Conservation (phyloP, 2,329 filamentous ascomycete genomes). For the Exserohilum turcica region DNA sequence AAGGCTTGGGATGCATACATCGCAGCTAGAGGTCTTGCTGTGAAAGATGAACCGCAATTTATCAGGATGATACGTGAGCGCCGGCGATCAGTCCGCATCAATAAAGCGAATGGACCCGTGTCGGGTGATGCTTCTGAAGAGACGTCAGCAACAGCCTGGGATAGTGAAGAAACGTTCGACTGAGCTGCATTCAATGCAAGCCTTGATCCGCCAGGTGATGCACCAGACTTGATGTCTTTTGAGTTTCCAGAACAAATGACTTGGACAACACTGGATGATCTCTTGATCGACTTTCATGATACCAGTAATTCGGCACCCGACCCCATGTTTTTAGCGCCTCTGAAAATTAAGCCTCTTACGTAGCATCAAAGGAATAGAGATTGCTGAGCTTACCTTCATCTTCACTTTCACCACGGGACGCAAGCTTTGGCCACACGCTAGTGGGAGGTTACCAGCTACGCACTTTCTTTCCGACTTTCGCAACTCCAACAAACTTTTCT, state of each 20-base stretch:
- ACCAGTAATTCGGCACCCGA: neutral
- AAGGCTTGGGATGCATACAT: conserved; percentile 51
- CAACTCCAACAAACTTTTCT: no score
- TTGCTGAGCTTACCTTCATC: neutral
- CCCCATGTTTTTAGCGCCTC: neutral
- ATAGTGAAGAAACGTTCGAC: neutral
- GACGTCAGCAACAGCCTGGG: neutral
- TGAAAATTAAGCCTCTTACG: neutral
- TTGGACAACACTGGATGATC: conserved; percentile 37
- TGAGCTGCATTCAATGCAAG: neutral
- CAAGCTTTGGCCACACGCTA: neutral
- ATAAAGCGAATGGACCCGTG: neutral
- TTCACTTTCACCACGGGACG: neutral
- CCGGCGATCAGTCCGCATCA: conserved; percentile 2
- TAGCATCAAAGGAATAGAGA: neutral
- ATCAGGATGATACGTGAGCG: conserved; percentile 27
- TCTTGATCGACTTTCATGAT: conserved; percentile 31
- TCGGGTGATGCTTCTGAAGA: neutral
- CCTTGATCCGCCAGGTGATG: conserved; percentile 4
- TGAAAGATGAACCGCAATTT: conserved; percentile 26
- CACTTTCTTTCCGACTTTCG: neutral
- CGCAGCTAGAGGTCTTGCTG: conserved; percentile 11
- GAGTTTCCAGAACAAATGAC: conserved; percentile 31
- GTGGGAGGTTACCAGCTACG: no score
- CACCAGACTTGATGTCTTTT: neutral